Conservation (phyloP, 495 filamentous ascomycete species). For the Rhypophila decipiens region DNA sequence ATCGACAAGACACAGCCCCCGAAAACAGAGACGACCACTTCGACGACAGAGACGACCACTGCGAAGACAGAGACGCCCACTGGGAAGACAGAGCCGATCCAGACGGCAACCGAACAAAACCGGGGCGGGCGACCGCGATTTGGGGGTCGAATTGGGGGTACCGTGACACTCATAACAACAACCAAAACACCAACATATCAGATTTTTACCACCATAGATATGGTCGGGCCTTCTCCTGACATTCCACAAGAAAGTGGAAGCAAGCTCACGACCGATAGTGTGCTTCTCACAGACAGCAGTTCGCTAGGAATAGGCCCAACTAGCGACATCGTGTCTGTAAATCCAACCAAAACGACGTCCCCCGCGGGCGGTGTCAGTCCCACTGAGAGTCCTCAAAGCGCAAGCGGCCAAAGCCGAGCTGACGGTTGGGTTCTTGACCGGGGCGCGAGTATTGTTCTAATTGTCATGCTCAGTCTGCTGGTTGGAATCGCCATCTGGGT, state of each 20-base stretch:
- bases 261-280: too few relatives aligned
- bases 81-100: too few relatives aligned
- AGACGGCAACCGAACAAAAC: too few relatives aligned
- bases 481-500: constrained; percentile 21
- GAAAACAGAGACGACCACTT: background rate
- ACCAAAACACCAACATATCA: background rate
- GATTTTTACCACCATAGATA: background rate
- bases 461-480: constrained; percentile 24
- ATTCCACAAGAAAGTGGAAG: background rate
- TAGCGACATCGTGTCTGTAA: background rate
- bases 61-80: background rate
- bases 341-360: background rate
- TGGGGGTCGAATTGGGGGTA: too few relatives aligned
- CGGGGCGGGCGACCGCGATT: too few relatives aligned
- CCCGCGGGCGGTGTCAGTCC: background rate
- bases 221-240: background rate
- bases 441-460: constrained; percentile 21
- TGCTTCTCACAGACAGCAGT: constrained; percentile 6
- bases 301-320: background rate
- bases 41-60: background rate
- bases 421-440: constrained; percentile 11
- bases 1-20: background rate
- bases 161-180: background rate
- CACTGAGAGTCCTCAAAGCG: background rate
- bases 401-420: background rate